phyloP scores from a whole-genome alignment of 148 eudicot species.

The Chenopodium formosanum region DNA sequence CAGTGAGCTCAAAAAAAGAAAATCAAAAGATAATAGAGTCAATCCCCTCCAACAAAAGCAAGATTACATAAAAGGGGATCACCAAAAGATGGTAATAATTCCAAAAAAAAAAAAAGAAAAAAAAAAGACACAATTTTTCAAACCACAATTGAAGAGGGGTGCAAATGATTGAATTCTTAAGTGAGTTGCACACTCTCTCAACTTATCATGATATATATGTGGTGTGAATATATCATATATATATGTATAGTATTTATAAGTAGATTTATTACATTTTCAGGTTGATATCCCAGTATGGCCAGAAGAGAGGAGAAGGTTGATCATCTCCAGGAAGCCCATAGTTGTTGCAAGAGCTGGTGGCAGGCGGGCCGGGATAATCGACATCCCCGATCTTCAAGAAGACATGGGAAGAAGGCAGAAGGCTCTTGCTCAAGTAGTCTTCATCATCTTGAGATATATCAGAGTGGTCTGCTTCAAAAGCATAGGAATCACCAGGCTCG shows the following conservation, averaged over 20 bases:
- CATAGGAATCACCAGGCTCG: slow-evolving; percentile 50
- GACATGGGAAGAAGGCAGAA: slow-evolving; percentile 36
- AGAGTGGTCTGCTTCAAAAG: slow-evolving; percentile 55
- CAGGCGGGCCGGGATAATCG: slow-evolving; percentile 26
- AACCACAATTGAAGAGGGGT: no score
- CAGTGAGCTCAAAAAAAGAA: background rate
- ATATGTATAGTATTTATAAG: background rate
- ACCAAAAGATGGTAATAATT: background rate
- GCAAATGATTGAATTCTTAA: slow-evolving; percentile 15
- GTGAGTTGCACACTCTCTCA: background rate
- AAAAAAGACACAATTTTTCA: background rate
- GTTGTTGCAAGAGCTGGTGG: slow-evolving; percentile 39
- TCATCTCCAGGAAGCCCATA: slow-evolving; percentile 54
- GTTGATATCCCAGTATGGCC: slow-evolving; percentile 53
- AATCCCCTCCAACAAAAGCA: slow-evolving; percentile 8
- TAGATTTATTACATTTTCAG: slow-evolving; percentile 23
- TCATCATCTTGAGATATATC: slow-evolving; percentile 64
- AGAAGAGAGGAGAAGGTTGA: slow-evolving; percentile 52
- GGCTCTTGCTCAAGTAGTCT: slow-evolving; percentile 42
- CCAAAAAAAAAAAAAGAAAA: background rate
- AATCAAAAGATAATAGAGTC: background rate
- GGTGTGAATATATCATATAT: background rate
- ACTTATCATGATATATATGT: background rate
- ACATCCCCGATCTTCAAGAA: slow-evolving; percentile 39
- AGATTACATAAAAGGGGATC: slow-evolving; percentile 16